Percentiles rank a stretch among this genome's conserved stretches.
phyloP scores from a whole-genome alignment of 225 moss, liverwort and hornwort genomes.

The Bryoerythrophyllum caledonicum region DNA sequence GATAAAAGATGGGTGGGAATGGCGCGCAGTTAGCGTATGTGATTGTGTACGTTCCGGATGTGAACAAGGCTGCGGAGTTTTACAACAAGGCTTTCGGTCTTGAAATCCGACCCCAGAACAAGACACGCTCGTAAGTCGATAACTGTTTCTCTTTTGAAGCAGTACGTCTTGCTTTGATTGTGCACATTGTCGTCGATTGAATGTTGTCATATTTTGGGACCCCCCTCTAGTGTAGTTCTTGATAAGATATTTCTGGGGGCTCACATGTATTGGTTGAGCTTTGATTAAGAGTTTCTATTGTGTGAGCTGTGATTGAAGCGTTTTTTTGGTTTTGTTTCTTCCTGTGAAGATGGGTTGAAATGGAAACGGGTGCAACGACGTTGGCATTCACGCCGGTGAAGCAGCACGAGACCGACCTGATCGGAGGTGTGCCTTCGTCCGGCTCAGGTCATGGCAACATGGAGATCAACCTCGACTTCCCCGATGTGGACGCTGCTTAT shows the following conservation, averaged over 20 bases:
- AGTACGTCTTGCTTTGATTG: background rate
- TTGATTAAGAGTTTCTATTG: background rate
- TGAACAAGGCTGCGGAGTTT: constrained; percentile 46
- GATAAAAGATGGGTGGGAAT: constrained; percentile 20
- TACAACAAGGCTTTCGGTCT: constrained; percentile 68
- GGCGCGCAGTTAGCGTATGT: constrained; percentile 43
- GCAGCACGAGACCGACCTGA: constrained; percentile 53
- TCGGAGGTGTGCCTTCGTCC: constrained; percentile 40
- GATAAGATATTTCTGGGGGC: background rate
- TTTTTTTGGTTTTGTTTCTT: background rate
- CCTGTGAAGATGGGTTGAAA: constrained; percentile 49
- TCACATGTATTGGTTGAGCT: background rate
- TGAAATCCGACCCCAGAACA: constrained; percentile 37
- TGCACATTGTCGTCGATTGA: background rate
- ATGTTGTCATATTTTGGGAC: too few species aligned
- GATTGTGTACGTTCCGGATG: constrained; percentile 57
- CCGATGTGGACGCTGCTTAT: constrained; percentile 22
- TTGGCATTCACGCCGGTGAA: constrained; percentile 65
- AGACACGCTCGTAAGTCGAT: constrained; percentile 29
- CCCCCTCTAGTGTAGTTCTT: background rate
- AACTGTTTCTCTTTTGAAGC: background rate
- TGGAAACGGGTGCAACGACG: constrained; percentile 65
- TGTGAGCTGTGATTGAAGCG: background rate
- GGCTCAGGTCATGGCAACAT: background rate
- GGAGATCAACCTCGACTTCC: constrained; percentile 21